phyloP scores from a whole-genome alignment of 1,139 yeast genomes.

The Yarrowia galli region DNA sequence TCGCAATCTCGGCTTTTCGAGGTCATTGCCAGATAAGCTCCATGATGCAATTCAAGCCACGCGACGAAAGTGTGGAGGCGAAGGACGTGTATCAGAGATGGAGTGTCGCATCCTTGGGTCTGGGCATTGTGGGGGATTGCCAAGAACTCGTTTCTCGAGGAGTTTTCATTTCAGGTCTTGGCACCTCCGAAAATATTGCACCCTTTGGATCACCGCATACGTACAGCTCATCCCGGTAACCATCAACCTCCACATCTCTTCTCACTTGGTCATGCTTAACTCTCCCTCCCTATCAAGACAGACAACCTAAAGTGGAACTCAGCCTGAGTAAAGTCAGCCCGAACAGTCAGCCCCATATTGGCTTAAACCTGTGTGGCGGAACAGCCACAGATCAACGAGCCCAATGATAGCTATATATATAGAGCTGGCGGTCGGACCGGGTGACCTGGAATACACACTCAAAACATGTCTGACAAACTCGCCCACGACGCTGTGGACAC shows the following conservation, averaged over 20 bases:
- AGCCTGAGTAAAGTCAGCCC: conserved; percentile 18
- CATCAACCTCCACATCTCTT: too few species aligned
- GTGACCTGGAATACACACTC: not conserved
- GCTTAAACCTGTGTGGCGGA: conserved; percentile 26
- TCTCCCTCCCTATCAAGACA: not conserved
- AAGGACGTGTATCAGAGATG: not conserved
- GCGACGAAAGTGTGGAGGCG: conserved; percentile 29
- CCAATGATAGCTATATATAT: conserved; percentile 1
- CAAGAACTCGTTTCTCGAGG: not conserved
- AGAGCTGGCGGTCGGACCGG: conserved; percentile 5
- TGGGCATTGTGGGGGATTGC: not conserved
- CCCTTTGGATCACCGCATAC: not conserved
- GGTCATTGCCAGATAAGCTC: conserved; percentile 28
- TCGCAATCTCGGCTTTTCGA: conserved; percentile 10
- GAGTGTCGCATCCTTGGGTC: not conserved
- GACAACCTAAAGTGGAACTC: conserved; percentile 9
- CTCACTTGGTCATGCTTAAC: conserved; percentile 6
- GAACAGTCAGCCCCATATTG: conserved; percentile 29
- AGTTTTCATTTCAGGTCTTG: not conserved
- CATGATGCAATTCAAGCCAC: conserved; percentile 39
- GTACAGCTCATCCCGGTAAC: not conserved
- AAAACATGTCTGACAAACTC: conserved; percentile 11
- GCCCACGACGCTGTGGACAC: not conserved
- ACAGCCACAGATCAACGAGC: conserved; percentile 6
- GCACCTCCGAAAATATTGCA: not conserved